Percentiles rank a stretch among this genome's conserved stretches.
Conservation (phyloP, 306 rosid genomes). For the Glycyrrhiza uralensis region DNA sequence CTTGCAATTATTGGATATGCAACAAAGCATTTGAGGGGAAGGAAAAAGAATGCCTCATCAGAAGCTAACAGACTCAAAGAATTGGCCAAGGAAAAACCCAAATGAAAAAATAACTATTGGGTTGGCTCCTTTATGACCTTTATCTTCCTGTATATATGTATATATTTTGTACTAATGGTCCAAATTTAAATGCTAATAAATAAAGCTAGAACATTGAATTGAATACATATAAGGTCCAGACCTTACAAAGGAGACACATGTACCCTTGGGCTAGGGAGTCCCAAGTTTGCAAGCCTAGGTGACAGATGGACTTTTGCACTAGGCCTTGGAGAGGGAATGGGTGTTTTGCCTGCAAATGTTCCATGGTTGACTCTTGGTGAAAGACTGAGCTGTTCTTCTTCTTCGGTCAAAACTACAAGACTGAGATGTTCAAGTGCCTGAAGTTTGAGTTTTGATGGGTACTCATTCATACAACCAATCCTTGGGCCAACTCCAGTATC, state of each 20-base stretch:
- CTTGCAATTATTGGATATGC: neutral
- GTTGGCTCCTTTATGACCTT: conserved; percentile 31
- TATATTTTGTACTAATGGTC: neutral
- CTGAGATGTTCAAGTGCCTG: conserved; percentile 64
- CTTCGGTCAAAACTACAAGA: too few species aligned
- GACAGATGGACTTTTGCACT: conserved; percentile 52
- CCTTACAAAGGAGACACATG: neutral
- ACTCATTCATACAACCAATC: conserved; percentile 61
- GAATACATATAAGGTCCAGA: neutral
- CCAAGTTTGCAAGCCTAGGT: conserved; percentile 50
- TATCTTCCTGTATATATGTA: neutral
- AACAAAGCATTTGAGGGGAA: neutral
- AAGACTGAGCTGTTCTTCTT: conserved; percentile 51
- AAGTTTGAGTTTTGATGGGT: conserved; percentile 49
- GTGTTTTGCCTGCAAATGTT: conserved; percentile 23
- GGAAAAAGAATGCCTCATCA: conserved; percentile 19
- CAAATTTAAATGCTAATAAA: neutral
- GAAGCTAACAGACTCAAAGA: neutral
- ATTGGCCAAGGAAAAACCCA: conserved; percentile 11
- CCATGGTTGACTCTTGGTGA: conserved; percentile 36
- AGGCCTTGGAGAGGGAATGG: conserved; percentile 74
- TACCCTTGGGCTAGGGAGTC: conserved; percentile 47
- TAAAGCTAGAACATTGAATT: neutral
- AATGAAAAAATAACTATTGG: conserved; percentile 4
- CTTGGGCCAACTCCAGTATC: conserved; percentile 61